Conservation (phyloP, 83 land plant species). For the Picea abies region DNA sequence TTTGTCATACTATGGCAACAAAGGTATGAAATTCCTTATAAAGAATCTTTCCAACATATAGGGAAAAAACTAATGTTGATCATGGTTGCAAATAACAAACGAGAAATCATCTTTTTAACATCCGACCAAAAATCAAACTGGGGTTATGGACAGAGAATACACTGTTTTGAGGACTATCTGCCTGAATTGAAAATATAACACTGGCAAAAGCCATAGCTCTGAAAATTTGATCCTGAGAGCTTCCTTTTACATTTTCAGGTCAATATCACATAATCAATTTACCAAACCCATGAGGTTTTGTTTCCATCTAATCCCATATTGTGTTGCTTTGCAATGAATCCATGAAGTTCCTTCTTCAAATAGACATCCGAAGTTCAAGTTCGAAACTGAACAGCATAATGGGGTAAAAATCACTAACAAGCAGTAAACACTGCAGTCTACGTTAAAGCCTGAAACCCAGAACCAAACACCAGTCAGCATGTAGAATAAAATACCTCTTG, state of each 20-base stretch:
- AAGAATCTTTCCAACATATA: too few relatives aligned
- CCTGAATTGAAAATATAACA: conserved; percentile 1
- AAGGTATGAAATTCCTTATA: too few relatives aligned
- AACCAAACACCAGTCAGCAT: conserved; percentile 1
- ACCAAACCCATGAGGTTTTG: background rate
- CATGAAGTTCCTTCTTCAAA: background rate
- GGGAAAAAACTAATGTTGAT: background rate
- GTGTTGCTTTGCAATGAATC: background rate
- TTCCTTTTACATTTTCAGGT: background rate
- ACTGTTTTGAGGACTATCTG: background rate
- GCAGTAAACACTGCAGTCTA: background rate
- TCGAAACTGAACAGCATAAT: background rate
- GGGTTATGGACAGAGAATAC: background rate
- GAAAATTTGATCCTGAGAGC: background rate
- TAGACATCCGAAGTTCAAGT: background rate
- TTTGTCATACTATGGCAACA: too few relatives aligned
- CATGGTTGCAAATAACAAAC: background rate
- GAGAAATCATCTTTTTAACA: background rate
- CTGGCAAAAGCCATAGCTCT: background rate
- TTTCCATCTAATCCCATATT: background rate
- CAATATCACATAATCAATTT: background rate
- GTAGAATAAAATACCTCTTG: background rate
- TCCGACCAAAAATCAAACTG: background rate
- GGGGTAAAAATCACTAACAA: background rate
- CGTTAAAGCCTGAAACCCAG: background rate